A percentile compares a stretch with the other conserved stretches of the same genome.
phyloP scores from a whole-genome alignment of 495 filamentous ascomycete genomes.

The Ascodesmis nigricans region DNA sequence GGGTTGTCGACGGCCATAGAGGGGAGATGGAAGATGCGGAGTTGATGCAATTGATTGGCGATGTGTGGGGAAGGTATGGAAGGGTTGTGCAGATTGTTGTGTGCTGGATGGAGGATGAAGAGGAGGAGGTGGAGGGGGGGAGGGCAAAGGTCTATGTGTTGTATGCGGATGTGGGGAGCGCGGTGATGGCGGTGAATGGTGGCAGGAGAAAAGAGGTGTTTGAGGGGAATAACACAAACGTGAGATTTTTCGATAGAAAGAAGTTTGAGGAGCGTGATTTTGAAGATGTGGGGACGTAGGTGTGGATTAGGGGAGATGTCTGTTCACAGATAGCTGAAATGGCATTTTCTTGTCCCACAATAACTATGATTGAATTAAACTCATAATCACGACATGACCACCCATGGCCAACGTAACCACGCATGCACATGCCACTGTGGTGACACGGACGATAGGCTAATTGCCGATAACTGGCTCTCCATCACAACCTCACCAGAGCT shows the following conservation, averaged over 20 bases:
- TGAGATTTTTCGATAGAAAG: constrained; percentile 56
- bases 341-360: too few species aligned
- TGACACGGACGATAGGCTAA: too few species aligned
- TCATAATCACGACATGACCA: too few species aligned
- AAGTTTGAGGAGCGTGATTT: constrained; percentile 60
- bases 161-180: constrained; percentile 61
- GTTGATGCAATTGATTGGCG: constrained; percentile 81
- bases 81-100: constrained; percentile 66
- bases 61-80: constrained; percentile 79
- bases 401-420: too few species aligned
- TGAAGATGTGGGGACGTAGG: too few species aligned
- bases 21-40: constrained; percentile 40
- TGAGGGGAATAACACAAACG: constrained; percentile 59
- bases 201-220: constrained; percentile 56
- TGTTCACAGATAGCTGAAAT: too few species aligned
- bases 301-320: too few species aligned
- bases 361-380: too few species aligned
- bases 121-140: not conserved
- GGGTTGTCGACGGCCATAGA: constrained; percentile 68
- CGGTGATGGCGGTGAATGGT: constrained; percentile 68
- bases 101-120: constrained; percentile 28
- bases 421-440: too few species aligned
- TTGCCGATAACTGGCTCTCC: too few species aligned
- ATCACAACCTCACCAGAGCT: too few species aligned
- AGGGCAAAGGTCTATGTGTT: constrained; percentile 60